Evolutionary conservation across 352 stramenopile genomes (phyloP).

Genomic region (Pythium coloratum): DNA sequence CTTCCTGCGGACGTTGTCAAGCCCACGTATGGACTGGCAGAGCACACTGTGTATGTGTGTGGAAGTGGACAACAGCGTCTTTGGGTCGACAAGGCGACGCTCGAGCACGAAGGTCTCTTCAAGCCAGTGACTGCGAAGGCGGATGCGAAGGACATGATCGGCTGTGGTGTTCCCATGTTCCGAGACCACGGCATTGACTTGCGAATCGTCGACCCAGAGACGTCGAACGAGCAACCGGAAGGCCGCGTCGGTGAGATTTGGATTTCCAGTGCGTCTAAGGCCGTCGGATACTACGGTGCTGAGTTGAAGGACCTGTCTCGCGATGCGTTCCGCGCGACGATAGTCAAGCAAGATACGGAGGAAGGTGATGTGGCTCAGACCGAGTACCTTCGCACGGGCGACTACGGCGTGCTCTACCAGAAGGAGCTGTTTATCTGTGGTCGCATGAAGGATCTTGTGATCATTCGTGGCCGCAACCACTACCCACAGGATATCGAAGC

Average conservation of each 20-base stretch:
- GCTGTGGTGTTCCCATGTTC: conserved; percentile 90
- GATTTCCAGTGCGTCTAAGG: conserved; percentile 91
- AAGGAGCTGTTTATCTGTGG: conserved; percentile 97
- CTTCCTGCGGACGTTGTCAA: conserved; percentile 90
- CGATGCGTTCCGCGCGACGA: conserved; percentile 87
- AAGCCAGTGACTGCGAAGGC: conserved; percentile 24
- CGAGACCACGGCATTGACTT: conserved; percentile 91
- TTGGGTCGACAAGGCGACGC: conserved; percentile 85
- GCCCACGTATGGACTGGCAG: conserved; percentile 98
- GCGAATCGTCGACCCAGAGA: conserved; percentile 92
- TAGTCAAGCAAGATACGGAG: conserved; percentile 32
- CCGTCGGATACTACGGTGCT: conserved; percentile 91
- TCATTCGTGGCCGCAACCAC: conserved; percentile 98
- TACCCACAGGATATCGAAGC: conserved; percentile 99
- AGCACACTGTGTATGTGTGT: conserved; percentile 99
- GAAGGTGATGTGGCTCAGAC: conserved; percentile 11
- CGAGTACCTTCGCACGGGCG: conserved; percentile 93
- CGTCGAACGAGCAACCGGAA: conserved; percentile 36
- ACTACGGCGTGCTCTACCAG: conserved; percentile 97
- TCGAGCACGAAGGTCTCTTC: conserved; percentile 85
- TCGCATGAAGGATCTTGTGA: conserved; percentile 99
- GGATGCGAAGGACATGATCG: conserved; percentile 85
- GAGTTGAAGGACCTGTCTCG: conserved; percentile 79
- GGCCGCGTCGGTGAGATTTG: conserved; percentile 87
- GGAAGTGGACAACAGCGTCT: conserved; percentile 90